Conservation (phyloP, 148 eudicot species). For the Diospyros lotus region DNA sequence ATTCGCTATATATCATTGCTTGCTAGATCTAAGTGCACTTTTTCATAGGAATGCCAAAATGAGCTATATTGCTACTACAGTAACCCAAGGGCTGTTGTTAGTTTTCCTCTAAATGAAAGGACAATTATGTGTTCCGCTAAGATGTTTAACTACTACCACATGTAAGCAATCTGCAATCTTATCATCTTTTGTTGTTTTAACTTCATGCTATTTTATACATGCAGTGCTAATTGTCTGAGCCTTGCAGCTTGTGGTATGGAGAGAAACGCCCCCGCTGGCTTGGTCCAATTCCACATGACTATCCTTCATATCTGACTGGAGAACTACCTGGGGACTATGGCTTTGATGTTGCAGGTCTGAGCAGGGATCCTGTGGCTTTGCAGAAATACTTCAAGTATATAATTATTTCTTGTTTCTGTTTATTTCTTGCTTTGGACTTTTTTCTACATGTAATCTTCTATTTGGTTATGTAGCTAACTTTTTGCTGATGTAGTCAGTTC, state of each 20-base stretch:
- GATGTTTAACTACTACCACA: background rate
- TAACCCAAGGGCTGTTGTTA: background rate
- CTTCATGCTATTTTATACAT: background rate
- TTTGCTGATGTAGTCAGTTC: background rate
- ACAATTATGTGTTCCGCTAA: background rate
- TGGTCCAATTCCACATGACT: slow-evolving; percentile 78
- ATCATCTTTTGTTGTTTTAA: background rate
- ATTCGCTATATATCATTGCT: background rate
- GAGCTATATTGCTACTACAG: background rate
- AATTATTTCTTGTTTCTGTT: background rate
- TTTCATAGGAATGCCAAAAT: background rate
- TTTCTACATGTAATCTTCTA: background rate
- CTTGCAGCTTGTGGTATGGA: slow-evolving; percentile 84
- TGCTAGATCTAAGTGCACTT: background rate
- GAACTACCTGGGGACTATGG: slow-evolving; percentile 96
- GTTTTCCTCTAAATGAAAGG: background rate
- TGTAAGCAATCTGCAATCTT: background rate
- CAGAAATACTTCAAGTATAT: slow-evolving; percentile 70
- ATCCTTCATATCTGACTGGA: slow-evolving; percentile 77
- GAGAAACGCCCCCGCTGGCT: slow-evolving; percentile 92
- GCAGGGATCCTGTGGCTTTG: slow-evolving; percentile 67
- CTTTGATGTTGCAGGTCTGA: slow-evolving; percentile 84
- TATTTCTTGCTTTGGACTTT: background rate
- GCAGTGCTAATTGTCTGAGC: slow-evolving; percentile 1
- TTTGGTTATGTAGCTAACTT: background rate